Conservation (phyloP, 2,329 filamentous ascomycete genomes). For the Paraconiothyrium sp. region DNA sequence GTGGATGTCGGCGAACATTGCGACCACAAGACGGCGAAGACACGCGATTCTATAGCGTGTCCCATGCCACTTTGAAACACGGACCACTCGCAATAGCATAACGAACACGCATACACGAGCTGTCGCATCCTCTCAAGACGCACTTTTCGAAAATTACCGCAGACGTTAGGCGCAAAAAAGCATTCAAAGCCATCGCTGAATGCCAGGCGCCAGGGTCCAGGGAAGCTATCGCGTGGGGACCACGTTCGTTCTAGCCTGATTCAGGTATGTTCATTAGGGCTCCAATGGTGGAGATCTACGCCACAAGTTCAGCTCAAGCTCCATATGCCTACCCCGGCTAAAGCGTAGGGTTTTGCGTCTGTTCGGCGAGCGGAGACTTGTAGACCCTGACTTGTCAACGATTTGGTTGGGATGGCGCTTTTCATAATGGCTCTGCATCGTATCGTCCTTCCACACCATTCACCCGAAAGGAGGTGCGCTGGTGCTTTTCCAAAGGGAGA, state of each 20-base stretch:
- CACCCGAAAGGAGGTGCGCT: no score
- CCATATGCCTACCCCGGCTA: slow-evolving; percentile 1
- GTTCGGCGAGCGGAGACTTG: slow-evolving; percentile 7
- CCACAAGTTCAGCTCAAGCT: slow-evolving; percentile 8
- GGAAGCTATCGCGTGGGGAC: slow-evolving; percentile 9
- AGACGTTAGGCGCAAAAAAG: neutral
- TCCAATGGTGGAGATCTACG: slow-evolving; percentile 2
- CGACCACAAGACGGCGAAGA: slow-evolving; percentile 12
- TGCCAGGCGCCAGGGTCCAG: slow-evolving; percentile 6
- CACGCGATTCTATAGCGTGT: neutral
- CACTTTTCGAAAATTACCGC: neutral
- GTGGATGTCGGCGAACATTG: slow-evolving; percentile 12
- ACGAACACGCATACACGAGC: neutral
- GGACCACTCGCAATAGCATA: neutral
- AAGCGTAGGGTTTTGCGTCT: slow-evolving; percentile 1
- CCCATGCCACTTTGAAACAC: neutral
- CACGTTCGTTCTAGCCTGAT: slow-evolving; percentile 5
- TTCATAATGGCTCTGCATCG: neutral
- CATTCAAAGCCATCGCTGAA: slow-evolving; percentile 1
- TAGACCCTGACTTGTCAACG: neutral
- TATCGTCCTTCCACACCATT: neutral
- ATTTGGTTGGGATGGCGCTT: neutral
- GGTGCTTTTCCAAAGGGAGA: no score
- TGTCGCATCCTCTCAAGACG: neutral
- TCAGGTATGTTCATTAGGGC: neutral